Conservation (phyloP, 108 stramenopile genomes). For the Mayamaea pseudoterrestris region DNA sequence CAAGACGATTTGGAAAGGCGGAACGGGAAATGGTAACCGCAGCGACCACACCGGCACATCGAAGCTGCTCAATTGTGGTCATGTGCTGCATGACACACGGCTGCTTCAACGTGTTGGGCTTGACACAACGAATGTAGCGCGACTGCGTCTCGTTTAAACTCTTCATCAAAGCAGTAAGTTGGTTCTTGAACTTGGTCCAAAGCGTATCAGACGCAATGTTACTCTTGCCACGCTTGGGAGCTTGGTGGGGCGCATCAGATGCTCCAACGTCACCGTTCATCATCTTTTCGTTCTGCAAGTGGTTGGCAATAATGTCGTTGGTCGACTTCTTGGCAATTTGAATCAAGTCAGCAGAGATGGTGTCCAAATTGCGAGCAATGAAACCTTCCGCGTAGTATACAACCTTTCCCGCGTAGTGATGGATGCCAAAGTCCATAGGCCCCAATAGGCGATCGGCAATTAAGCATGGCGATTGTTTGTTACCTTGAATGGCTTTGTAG, state of each 20-base stretch:
- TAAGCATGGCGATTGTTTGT: constrained; percentile 47
- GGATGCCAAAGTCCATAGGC: constrained; percentile 72
- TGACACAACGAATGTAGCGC: constrained; percentile 89
- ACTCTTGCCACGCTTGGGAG: constrained; percentile 12
- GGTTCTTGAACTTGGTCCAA: constrained; percentile 63
- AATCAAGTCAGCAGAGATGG: constrained; percentile 61
- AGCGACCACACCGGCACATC: constrained; percentile 92
- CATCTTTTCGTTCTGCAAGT: constrained; percentile 32
- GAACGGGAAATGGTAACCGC: constrained; percentile 90
- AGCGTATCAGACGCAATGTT: constrained; percentile 42
- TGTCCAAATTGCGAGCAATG: constrained; percentile 72
- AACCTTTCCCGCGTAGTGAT: constrained; percentile 88
- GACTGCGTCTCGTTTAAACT: constrained; percentile 58
- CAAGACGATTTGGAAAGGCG: constrained; percentile 90
- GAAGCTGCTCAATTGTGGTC: constrained; percentile 83
- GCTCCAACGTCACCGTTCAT: constrained; percentile 5
- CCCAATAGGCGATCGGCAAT: constrained; percentile 39
- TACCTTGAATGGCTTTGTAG: constrained; percentile 56
- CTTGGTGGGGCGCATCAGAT: not conserved
- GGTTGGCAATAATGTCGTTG: constrained; percentile 56
- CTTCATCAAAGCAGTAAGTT: constrained; percentile 61
- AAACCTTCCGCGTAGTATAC: constrained; percentile 72
- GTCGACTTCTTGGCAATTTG: constrained; percentile 47
- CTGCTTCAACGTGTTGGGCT: constrained; percentile 72
- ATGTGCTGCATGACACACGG: constrained; percentile 66